These are phyloP conservation scores for Suillus subaureus DNA, from an alignment of 768 basidiomycete genomes.

Conservation along the genomic window DNA sequence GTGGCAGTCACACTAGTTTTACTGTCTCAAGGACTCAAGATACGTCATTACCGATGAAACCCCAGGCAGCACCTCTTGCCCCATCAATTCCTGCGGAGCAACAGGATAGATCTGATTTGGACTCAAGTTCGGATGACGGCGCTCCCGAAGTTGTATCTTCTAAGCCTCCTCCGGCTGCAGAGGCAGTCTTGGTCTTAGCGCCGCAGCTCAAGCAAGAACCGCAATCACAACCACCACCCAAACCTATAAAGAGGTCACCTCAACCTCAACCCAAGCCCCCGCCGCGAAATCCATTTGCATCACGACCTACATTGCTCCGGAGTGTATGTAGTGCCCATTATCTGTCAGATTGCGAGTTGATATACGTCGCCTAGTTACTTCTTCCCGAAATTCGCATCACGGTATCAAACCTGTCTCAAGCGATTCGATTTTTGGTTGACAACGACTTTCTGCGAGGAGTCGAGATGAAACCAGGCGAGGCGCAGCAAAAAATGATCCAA, in stretches of 20 bases:
- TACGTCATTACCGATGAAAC: neutral
- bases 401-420: conserved; percentile 90
- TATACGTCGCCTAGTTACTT: conserved; percentile 56
- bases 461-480: conserved; percentile 80
- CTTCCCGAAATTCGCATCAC: conserved; percentile 86
- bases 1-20: conserved; percentile 8
- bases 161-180: conserved; percentile 35
- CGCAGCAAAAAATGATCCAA: conserved; percentile 61
- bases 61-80: neutral
- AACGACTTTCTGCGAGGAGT: conserved; percentile 86
- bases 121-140: conserved; percentile 40
- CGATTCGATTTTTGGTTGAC: conserved; percentile 85
- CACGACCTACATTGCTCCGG: conserved; percentile 72
- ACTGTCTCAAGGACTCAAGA: neutral
- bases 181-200: conserved; percentile 5
- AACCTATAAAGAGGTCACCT: conserved; percentile 24
- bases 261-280: conserved; percentile 50
- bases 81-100: neutral
- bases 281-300: conserved; percentile 64
- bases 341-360: neutral
- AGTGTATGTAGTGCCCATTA: conserved; percentile 53
- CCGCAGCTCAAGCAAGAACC: conserved; percentile 11
- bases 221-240: conserved; percentile 12
- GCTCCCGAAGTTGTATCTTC: conserved; percentile 64
- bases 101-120: conserved; percentile 23